Evolutionary conservation across 352 stramenopile genomes (phyloP), one percentile per base, ranked within the genome.

Genomic region (Phytophthora kernoviae): DNA sequence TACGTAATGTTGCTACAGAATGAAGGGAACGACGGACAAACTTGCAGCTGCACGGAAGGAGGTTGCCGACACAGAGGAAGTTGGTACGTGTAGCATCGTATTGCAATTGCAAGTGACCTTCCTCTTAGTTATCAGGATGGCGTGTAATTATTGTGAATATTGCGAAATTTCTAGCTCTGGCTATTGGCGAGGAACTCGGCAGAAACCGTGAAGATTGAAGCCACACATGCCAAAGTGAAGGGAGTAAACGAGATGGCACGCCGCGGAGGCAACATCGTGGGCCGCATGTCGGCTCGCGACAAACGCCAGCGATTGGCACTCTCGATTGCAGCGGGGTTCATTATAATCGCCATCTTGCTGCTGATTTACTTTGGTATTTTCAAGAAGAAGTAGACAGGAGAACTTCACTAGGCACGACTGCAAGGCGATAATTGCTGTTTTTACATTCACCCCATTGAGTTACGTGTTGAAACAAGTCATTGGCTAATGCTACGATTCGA

Each of bases 361-460:
- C 73, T 95, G 54, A 90, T 95, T 73, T 94, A 94, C 78, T 94
- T 92, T 75, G 84, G 84, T 44, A 91, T 95, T 61, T 95, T 95
- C 73, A 92, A 92, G 59, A 92, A 87, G 70, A 90, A 79, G 77
- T 65, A 68, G 34, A 63, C 12, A 30, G 7, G 6, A 33, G 26
- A 56, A 22, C 27, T 4, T 44, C 20, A 20, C 43, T 14, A 9
- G 21, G 47, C 50, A 42, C 50, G 37, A 18, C 42, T 39, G 40
- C 59, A 54, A 45, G 32, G 55, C 43, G 54, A 45, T 58, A 62
- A 62, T 61, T 61, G 32, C 48, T 63, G 65, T 60, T 41, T 58
- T 72, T 48, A 52, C 51, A 54, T 37, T 46, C 5, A 62, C n/a
- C 20, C 24, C 24, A 65, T 58, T 39, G 33, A 39, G 33, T 14